A percentile compares a stretch with the other conserved stretches of the same genome.
Evolutionary conservation across 2,329 filamentous ascomycete species (phyloP).

Genomic region (Esteya vermicola): DNA sequence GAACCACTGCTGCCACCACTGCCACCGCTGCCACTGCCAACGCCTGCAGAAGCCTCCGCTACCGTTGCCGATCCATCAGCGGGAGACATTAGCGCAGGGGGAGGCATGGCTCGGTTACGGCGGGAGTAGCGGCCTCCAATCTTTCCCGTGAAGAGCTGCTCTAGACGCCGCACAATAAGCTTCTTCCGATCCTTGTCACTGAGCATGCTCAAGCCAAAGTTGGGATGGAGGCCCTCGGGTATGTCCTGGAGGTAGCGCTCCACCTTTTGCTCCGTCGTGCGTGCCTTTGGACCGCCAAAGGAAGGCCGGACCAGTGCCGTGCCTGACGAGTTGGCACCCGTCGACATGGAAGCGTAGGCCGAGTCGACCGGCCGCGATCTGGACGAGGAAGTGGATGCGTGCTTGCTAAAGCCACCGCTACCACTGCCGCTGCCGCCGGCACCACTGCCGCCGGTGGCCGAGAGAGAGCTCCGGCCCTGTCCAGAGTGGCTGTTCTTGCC

Average conservation of each 20-base stretch:
- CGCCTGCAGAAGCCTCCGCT: slow-evolving; percentile 2
- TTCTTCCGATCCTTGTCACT: slow-evolving; percentile 64
- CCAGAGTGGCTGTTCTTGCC: neutral
- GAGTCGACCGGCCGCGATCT: slow-evolving; percentile 43
- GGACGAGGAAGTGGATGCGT: slow-evolving; percentile 37
- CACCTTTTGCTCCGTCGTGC: slow-evolving; percentile 44
- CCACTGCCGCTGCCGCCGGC: too few relatives aligned
- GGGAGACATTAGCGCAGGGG: neutral
- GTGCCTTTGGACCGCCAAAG: slow-evolving; percentile 18
- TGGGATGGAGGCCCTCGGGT: slow-evolving; percentile 52
- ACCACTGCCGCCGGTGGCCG: too few relatives aligned
- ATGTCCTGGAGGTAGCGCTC: slow-evolving; percentile 60
- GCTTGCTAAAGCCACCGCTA: too few relatives aligned
- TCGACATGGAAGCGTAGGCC: slow-evolving; percentile 55
- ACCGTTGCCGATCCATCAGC: neutral
- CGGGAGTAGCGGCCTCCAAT: slow-evolving; percentile 25
- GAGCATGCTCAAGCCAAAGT: slow-evolving; percentile 35
- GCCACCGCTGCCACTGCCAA: slow-evolving; percentile 2
- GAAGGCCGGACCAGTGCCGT: slow-evolving; percentile 23
- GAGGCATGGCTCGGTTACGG: slow-evolving; percentile 11
- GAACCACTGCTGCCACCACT: neutral
- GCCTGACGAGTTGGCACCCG: slow-evolving; percentile 29
- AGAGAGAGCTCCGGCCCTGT: slow-evolving; percentile 28
- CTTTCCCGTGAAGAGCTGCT: slow-evolving; percentile 72
- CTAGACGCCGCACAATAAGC: slow-evolving; percentile 59